These are phyloP conservation scores for Butyriboletus loyo DNA, from an alignment of 768 basidiomycete species.

Conservation along the genomic window DNA sequence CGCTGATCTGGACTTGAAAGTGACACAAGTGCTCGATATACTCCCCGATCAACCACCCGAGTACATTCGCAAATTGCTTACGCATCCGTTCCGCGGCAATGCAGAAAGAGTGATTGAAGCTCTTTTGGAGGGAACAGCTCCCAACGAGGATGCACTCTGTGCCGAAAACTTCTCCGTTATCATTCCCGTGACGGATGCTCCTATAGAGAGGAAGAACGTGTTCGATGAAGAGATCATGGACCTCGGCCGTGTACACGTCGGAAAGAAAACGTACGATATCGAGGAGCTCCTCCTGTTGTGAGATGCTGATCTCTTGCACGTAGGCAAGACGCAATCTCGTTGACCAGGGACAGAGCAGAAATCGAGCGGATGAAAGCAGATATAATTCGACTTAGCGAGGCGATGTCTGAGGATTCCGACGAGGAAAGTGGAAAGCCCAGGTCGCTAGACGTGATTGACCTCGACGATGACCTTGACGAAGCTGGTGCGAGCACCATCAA, in stretches of 20 bases:
- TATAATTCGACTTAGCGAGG: constrained; percentile 75
- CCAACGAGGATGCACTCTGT: constrained; percentile 30
- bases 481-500: constrained; percentile 41
- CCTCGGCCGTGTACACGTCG: constrained; percentile 51
- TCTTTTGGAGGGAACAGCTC: constrained; percentile 72
- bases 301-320: constrained; percentile 2
- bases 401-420: constrained; percentile 60
- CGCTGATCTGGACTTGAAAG: constrained; percentile 51
- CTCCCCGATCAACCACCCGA: constrained; percentile 56
- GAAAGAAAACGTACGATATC: constrained; percentile 59
- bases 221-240: constrained; percentile 77
- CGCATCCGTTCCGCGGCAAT: constrained; percentile 48
- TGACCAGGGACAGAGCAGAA: constrained; percentile 55
- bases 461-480: constrained; percentile 55
- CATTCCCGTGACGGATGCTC: constrained; percentile 4
- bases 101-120: constrained; percentile 66
- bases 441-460: constrained; percentile 33
- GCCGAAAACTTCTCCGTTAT: not conserved
- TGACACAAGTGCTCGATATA: constrained; percentile 73
- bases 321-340: constrained; percentile 44
- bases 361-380: constrained; percentile 80
- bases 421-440: constrained; percentile 38
- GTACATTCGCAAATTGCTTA: constrained; percentile 60
- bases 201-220: constrained; percentile 60
- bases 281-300: not conserved